phyloP scores from a whole-genome alignment of 768 basidiomycete genomes.

The Panellus pusillus region DNA sequence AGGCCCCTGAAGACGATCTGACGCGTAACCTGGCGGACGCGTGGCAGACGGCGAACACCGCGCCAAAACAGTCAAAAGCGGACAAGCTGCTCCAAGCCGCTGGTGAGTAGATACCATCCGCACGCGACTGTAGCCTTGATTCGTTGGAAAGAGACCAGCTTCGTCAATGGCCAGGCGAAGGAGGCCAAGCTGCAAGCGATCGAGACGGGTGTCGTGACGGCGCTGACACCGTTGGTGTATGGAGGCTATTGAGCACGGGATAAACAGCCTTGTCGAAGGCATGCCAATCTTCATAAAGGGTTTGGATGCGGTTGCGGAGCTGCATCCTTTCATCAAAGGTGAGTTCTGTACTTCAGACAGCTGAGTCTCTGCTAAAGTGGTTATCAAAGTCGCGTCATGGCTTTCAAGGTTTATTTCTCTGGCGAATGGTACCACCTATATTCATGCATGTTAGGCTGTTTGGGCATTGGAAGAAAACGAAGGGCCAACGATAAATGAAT shows the following conservation, averaged over 20 bases:
- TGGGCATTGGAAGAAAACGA: constrained; percentile 38
- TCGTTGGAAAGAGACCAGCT: constrained; percentile 2
- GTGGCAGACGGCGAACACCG: constrained; percentile 18
- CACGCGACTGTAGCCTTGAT: background rate
- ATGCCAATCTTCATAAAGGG: constrained; percentile 24
- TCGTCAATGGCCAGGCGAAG: constrained; percentile 8
- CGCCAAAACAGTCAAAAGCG: constrained; percentile 12
- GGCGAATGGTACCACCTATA: constrained; percentile 15
- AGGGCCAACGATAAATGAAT: constrained; percentile 41
- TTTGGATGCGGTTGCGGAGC: constrained; percentile 26
- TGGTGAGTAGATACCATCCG: background rate
- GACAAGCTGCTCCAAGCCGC: constrained; percentile 15
- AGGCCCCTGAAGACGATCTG: constrained; percentile 16
- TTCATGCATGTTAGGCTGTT: constrained; percentile 32
- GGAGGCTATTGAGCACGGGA: constrained; percentile 20
- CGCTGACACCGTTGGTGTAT: constrained; percentile 8
- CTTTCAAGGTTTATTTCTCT: constrained; percentile 18
- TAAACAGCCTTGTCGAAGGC: constrained; percentile 24
- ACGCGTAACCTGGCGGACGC: constrained; percentile 16
- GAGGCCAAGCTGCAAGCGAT: constrained; percentile 8
- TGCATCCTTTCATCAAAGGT: constrained; percentile 25
- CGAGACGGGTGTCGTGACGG: constrained; percentile 13
- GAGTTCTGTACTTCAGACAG: no score
- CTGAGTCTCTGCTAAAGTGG: no score
- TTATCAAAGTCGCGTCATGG: constrained; percentile 17